Conservation (phyloP, 495 filamentous ascomycete species). For the Talaromyces nanjingensis region DNA sequence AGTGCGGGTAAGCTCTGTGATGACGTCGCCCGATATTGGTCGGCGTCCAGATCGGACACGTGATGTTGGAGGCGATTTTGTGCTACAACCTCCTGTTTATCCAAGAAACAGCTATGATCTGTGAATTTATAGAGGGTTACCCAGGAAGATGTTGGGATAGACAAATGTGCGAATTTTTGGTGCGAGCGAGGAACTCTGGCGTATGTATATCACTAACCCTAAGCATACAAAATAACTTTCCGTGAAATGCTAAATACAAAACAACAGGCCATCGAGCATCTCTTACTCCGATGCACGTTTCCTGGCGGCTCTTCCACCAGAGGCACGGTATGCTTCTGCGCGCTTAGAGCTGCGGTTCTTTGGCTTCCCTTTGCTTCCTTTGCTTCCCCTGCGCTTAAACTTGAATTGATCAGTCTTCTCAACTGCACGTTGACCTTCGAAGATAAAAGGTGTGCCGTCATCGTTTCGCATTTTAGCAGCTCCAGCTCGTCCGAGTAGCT, state of each 20-base stretch:
- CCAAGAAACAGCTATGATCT: not conserved
- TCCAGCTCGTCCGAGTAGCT: constrained; percentile 74
- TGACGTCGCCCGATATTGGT: not conserved
- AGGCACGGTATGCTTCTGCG: constrained; percentile 60
- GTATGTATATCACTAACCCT: not conserved
- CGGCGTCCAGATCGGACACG: not conserved
- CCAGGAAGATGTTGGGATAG: not conserved
- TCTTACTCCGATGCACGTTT: not conserved
- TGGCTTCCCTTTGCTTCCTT: constrained; percentile 44
- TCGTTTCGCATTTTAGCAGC: constrained; percentile 55
- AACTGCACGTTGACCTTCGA: constrained; percentile 83
- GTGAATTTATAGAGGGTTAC: not conserved
- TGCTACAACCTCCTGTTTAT: not conserved
- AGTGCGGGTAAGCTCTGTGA: not conserved
- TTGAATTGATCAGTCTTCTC: constrained; percentile 56
- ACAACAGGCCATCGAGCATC: not conserved
- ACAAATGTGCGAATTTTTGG: not conserved
- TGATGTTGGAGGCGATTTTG: not conserved
- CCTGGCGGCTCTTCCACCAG: constrained; percentile 32
- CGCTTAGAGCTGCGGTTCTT: constrained; percentile 47
- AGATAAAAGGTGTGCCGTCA: constrained; percentile 58
- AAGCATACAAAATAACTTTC: not conserved
- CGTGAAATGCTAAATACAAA: not conserved
- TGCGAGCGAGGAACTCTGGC: not conserved
- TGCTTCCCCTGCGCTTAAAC: constrained; percentile 52